Percentiles rank a stretch among this genome's conserved stretches.
Conservation (phyloP, 1,139 yeast genomes). For the Kodamaea fungicola region DNA sequence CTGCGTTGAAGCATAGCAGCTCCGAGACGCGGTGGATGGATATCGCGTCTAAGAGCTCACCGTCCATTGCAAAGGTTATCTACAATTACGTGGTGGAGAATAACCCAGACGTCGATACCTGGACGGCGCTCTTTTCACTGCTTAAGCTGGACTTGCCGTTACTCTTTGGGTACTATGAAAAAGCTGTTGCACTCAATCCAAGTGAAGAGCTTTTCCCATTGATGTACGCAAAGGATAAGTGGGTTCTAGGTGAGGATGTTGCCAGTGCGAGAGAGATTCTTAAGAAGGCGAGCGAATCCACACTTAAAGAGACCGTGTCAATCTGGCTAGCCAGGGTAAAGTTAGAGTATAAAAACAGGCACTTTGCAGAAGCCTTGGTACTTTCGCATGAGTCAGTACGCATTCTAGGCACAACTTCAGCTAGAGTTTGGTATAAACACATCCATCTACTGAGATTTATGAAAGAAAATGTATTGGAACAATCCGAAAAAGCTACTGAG, state of each 20-base stretch:
- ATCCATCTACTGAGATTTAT: slow-evolving; percentile 51
- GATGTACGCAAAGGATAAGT: slow-evolving; percentile 70
- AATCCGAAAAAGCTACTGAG: slow-evolving; percentile 44
- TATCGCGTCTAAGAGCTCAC: slow-evolving; percentile 36
- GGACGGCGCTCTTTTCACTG: slow-evolving; percentile 53
- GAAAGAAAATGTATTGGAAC: slow-evolving; percentile 27
- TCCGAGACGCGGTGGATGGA: slow-evolving; percentile 23
- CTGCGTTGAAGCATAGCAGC: slow-evolving; percentile 13
- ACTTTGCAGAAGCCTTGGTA: slow-evolving; percentile 37
- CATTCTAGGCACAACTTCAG: slow-evolving; percentile 30
- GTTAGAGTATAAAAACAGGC: slow-evolving; percentile 45
- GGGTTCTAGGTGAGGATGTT: slow-evolving; percentile 47
- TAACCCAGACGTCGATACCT: slow-evolving; percentile 47
- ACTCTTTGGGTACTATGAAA: slow-evolving; percentile 49
- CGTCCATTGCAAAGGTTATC: slow-evolving; percentile 43
- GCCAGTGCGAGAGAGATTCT: slow-evolving; percentile 54
- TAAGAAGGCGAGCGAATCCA: slow-evolving; percentile 37
- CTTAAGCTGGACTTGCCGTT: slow-evolving; percentile 36
- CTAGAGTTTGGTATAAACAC: slow-evolving; percentile 61
- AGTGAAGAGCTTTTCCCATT: slow-evolving; percentile 50
- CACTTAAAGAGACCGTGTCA: slow-evolving; percentile 43
- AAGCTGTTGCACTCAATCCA: slow-evolving; percentile 49
- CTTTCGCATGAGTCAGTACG: slow-evolving; percentile 41
- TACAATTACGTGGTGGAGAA: slow-evolving; percentile 44
- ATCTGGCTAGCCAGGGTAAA: slow-evolving; percentile 73